Percentiles rank a stretch among this genome's conserved stretches.
These are phyloP conservation scores for Pythium sp. DNA, from an alignment of 352 stramenopile genomes.

Conservation along the genomic window DNA sequence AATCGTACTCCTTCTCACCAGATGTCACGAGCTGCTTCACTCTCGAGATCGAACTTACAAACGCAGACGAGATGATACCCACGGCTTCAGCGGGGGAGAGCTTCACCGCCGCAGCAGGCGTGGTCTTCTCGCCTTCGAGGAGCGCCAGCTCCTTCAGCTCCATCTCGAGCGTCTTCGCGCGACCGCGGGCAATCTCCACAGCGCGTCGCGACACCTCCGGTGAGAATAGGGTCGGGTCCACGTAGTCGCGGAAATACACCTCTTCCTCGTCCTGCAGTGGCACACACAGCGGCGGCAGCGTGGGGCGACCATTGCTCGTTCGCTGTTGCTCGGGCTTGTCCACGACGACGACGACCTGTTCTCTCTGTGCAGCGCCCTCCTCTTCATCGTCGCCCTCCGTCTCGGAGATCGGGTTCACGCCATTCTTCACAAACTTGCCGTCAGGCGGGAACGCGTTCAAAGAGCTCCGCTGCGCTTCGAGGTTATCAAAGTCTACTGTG, in stretches of 20 bases:
- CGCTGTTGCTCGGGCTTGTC: conserved; percentile 26
- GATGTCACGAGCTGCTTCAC: conserved; percentile 60
- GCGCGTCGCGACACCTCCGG: conserved; percentile 78
- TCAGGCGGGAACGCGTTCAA: conserved; percentile 20
- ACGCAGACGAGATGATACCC: conserved; percentile 55
- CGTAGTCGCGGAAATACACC: conserved; percentile 44
- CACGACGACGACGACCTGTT: conserved; percentile 41
- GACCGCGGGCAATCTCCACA: conserved; percentile 79
- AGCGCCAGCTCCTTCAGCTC: conserved; percentile 73
- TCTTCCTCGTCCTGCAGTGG: conserved; percentile 33
- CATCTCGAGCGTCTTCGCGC: conserved; percentile 63
- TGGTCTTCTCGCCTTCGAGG: conserved; percentile 33
- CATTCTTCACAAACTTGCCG: conserved; percentile 23
- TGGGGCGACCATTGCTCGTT: conserved; percentile 15
- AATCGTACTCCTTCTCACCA: conserved; percentile 67
- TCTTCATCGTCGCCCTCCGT: conserved; percentile 23
- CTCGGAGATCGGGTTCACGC: conserved; percentile 24
- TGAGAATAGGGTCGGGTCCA: conserved; percentile 79
- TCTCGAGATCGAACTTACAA: conserved; percentile 53
- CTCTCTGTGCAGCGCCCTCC: conserved; percentile 16
- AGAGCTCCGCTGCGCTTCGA: conserved; percentile 44
- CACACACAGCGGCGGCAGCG: conserved; percentile 21
- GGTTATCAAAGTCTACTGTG: conserved; percentile 31
- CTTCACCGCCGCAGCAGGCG: conserved; percentile 19
- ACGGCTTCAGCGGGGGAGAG: conserved; percentile 62